A percentile compares a stretch with the other conserved stretches of the same genome.
Evolutionary conservation across 306 rosid genomes (phyloP).

Genomic region (Inga oerstediana): DNA sequence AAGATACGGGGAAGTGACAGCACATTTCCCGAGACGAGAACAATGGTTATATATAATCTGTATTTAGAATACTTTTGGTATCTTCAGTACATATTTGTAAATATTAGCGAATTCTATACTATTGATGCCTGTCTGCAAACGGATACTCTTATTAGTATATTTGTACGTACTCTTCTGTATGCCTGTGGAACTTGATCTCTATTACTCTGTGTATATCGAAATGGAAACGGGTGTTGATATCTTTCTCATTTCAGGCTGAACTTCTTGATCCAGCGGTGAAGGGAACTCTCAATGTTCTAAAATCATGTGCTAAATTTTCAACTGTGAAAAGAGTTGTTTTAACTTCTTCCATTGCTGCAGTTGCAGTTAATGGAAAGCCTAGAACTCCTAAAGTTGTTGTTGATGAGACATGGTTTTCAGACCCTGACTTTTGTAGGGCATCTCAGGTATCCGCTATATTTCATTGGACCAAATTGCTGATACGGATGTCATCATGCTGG

Average conservation of each 20-base stretch:
- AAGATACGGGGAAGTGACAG: too few relatives aligned
- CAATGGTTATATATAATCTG: too few relatives aligned
- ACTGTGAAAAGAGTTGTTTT: constrained; percentile 45
- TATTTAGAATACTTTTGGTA: too few relatives aligned
- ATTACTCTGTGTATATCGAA: too few relatives aligned
- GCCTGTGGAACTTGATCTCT: too few relatives aligned
- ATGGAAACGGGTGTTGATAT: too few relatives aligned
- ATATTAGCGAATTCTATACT: too few relatives aligned
- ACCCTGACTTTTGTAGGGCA: constrained; percentile 38
- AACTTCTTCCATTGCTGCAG: constrained; percentile 30
- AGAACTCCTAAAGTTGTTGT: constrained; percentile 13
- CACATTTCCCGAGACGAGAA: too few relatives aligned
- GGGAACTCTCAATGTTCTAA: constrained; percentile 56
- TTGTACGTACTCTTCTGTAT: too few relatives aligned
- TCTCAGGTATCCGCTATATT: constrained; percentile 35
- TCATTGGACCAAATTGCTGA: background rate
- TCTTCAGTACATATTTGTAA: too few relatives aligned
- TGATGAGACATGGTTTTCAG: constrained; percentile 34
- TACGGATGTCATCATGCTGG: background rate
- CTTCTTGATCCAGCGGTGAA: constrained; percentile 53
- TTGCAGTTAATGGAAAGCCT: background rate
- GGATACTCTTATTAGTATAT: too few relatives aligned
- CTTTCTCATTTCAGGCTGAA: constrained; percentile 26
- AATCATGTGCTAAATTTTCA: constrained; percentile 46
- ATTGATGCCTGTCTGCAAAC: too few relatives aligned